These are phyloP conservation scores for Pseudomonodictys pantanalensis DNA, from an alignment of 495 filamentous ascomycete species.

Conservation along the genomic window DNA sequence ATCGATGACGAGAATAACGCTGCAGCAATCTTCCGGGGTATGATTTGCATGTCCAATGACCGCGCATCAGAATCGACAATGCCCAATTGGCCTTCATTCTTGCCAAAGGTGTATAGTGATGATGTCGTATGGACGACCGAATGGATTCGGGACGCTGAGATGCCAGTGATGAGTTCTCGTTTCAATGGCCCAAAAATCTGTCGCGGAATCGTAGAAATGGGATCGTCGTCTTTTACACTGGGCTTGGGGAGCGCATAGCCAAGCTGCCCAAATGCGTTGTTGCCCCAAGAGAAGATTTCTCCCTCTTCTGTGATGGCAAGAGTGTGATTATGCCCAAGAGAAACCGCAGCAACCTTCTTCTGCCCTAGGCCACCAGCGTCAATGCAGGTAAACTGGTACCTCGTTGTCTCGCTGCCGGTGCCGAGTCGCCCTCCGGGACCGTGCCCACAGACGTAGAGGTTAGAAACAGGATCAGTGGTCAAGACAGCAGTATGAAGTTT, in stretches of 20 bases:
- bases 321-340: constrained; percentile 87
- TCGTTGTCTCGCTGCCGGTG: constrained; percentile 82
- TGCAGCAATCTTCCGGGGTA: constrained; percentile 81
- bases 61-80: constrained; percentile 92
- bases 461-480: constrained; percentile 84
- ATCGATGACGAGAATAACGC: constrained; percentile 79
- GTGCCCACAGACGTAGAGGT: constrained; percentile 90
- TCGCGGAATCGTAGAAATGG: constrained; percentile 72
- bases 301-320: constrained; percentile 78
- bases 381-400: constrained; percentile 78
- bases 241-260: constrained; percentile 67
- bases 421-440: constrained; percentile 88
- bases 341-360: constrained; percentile 66
- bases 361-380: constrained; percentile 68
- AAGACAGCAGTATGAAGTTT: constrained; percentile 90
- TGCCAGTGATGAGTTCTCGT: constrained; percentile 74
- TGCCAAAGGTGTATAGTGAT: constrained; percentile 90
- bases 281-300: constrained; percentile 90
- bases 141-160: constrained; percentile 87
- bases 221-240: constrained; percentile 63
- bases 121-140: constrained; percentile 80
- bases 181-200: constrained; percentile 92
- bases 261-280: constrained; percentile 80
- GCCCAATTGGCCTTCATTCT: constrained; percentile 92
- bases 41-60: constrained; percentile 76